phyloP scores from a whole-genome alignment of 805 yeast genomes.

The Monosporozyma solicola region DNA sequence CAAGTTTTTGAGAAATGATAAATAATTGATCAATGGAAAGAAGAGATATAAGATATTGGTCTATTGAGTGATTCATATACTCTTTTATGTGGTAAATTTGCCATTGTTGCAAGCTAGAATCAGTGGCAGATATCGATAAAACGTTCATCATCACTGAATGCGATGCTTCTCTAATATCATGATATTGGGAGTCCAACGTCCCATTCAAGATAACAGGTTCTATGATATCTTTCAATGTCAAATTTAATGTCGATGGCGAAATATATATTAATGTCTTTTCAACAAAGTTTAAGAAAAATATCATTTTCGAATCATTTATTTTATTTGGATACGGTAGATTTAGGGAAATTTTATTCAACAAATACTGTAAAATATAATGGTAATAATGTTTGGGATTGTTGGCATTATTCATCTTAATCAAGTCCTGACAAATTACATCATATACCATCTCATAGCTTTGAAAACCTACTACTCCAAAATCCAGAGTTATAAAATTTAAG shows the following conservation, averaged over 20 bases:
- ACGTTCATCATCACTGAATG: slow-evolving; percentile 15
- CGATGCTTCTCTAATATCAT: slow-evolving; percentile 17
- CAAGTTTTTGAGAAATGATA: slow-evolving; percentile 12
- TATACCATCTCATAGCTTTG: slow-evolving; percentile 21
- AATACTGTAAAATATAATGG: not conserved
- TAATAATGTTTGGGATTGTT: not conserved
- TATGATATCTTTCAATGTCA: not conserved
- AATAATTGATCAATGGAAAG: slow-evolving; percentile 17
- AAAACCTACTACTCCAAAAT: slow-evolving; percentile 23
- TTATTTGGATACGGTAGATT: slow-evolving; percentile 7
- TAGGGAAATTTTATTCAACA: not conserved
- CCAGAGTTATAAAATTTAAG: slow-evolving; percentile 17
- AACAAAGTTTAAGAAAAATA: slow-evolving; percentile 18
- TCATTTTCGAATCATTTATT: slow-evolving; percentile 15
- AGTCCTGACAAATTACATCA: slow-evolving; percentile 7
- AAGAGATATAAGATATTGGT: slow-evolving; percentile 8
- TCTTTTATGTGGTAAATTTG: slow-evolving; percentile 5
- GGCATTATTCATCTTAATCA: not conserved
- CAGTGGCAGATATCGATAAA: slow-evolving; percentile 3
- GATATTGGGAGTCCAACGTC: slow-evolving; percentile 6
- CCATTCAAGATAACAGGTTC: not conserved
- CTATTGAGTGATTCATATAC: slow-evolving; percentile 12
- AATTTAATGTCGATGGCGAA: not conserved
- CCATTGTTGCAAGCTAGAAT: slow-evolving; percentile 1
- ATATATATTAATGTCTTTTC: slow-evolving; percentile 12